Evolutionary conservation across 306 rosid genomes (phyloP), one percentile per base, ranked within the genome.

Genomic region (Erythrophleum fordii): DNA sequence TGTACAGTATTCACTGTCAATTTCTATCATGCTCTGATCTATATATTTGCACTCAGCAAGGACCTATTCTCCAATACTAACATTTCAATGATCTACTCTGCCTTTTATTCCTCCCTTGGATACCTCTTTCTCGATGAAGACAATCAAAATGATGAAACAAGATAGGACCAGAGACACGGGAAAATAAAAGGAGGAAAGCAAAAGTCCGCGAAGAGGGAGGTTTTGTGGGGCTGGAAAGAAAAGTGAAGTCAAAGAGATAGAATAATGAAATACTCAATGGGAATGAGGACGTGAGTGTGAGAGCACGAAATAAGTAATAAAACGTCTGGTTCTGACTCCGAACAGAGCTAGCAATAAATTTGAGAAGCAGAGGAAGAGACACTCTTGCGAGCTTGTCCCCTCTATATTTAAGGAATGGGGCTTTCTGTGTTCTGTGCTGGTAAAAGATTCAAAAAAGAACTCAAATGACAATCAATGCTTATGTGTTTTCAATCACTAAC

Each of bases 401-500:
- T 11, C 45, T 56, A 16, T 13, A 56, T 6, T 42, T 29, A 75
- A 59, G 23, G 46, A 74, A 59, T 5, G 26, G n/a, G 58, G 26
- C 59, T 76, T n/a, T 35, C 39, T 25, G 23, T 1, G 23, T 48
- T 48, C 20, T 17, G 22, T 6, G 56, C 23, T 16, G 23, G 55
- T 53, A 29, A 75, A 20, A 65, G 71, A 18, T 35, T 37, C 46
- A 74, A n/a, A 66, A 69, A 65, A 55, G 25, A 59, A 66, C 41
- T 69, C 23, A 3, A 13, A 66, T 66, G 49, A 10, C 1, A 18
- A 66, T 39, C 66, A 29, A 67, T 67, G 77, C 48, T 11, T 25
- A 73, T 35, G 67, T 46, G 71, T 58, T 35, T 39, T 74, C 69
- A 75, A 44, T 75, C 77, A 49, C 51, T 25, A 23, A 26, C 73